Evolutionary conservation across 331 rosid species (phyloP).

Genomic region (Quercus phellos): DNA sequence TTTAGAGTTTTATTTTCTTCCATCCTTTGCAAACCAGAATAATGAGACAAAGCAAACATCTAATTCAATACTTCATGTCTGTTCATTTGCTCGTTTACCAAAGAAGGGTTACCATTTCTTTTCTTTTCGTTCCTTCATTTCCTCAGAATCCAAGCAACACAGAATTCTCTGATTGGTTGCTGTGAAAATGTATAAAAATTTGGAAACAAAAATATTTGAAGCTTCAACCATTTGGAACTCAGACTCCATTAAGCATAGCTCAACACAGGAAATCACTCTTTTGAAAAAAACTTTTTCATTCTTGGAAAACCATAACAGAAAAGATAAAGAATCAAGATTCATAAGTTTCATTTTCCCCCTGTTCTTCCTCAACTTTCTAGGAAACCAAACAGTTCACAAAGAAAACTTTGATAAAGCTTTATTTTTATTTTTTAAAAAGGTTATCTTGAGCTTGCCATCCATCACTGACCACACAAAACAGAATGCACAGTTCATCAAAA

Average conservation of each 20-base stretch:
- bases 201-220: neutral
- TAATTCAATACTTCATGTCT: neutral
- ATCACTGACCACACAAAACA: neutral
- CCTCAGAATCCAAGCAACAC: constrained; percentile 3
- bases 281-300: neutral
- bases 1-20: neutral
- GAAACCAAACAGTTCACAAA: constrained; percentile 7
- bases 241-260: neutral
- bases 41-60: neutral
- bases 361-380: neutral
- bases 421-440: neutral
- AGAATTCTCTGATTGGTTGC: neutral
- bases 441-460: neutral
- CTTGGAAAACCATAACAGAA: neutral
- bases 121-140: neutral
- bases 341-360: neutral
- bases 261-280: neutral
- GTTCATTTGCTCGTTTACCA: neutral
- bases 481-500: neutral
- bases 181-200: neutral
- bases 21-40: neutral
- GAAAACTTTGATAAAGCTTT: neutral
- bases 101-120: no score
- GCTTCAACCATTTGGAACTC: neutral
- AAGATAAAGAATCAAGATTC: neutral